Evolutionary conservation across 1,139 yeast species (phyloP).

Genomic region (Lodderomyces theae): DNA sequence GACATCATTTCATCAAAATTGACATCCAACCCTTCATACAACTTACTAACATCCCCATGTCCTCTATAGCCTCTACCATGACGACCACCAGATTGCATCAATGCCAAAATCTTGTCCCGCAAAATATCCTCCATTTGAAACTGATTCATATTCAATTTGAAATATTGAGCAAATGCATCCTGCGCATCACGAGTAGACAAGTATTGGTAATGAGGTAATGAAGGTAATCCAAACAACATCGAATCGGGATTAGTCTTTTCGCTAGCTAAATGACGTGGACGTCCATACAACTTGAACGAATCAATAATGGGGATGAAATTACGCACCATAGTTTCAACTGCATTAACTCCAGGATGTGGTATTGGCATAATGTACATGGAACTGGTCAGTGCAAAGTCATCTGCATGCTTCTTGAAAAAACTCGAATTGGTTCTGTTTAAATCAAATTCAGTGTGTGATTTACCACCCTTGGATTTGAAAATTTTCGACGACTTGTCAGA

Average conservation of each 20-base stretch:
- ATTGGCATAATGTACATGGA: conserved; percentile 52
- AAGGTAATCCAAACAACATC: conserved; percentile 54
- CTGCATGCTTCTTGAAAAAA: conserved; percentile 26
- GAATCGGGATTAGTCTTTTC: conserved; percentile 45
- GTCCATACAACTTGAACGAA: conserved; percentile 52
- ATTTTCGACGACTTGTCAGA: neutral
- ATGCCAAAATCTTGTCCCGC: conserved; percentile 14
- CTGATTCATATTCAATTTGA: conserved; percentile 30
- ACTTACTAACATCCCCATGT: conserved; percentile 30
- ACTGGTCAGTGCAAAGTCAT: conserved; percentile 33
- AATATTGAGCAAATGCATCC: conserved; percentile 26
- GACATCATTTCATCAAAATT: conserved; percentile 19
- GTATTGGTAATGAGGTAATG: conserved; percentile 54
- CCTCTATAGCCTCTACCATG: conserved; percentile 23
- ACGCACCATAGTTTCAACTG: conserved; percentile 58
- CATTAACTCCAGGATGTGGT: conserved; percentile 53
- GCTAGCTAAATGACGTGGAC: conserved; percentile 50
- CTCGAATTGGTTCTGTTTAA: conserved; percentile 16
- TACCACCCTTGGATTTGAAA: conserved; percentile 8
- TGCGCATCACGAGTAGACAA: conserved; percentile 40
- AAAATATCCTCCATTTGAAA: conserved; percentile 12
- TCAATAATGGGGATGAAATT: conserved; percentile 53
- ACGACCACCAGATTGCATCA: conserved; percentile 7
- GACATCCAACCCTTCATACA: conserved; percentile 29
- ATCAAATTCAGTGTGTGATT: conserved; percentile 9